Evolutionary conservation across 2,329 filamentous ascomycete genomes (phyloP).

Genomic region (Dactylellina cionopaga): DNA sequence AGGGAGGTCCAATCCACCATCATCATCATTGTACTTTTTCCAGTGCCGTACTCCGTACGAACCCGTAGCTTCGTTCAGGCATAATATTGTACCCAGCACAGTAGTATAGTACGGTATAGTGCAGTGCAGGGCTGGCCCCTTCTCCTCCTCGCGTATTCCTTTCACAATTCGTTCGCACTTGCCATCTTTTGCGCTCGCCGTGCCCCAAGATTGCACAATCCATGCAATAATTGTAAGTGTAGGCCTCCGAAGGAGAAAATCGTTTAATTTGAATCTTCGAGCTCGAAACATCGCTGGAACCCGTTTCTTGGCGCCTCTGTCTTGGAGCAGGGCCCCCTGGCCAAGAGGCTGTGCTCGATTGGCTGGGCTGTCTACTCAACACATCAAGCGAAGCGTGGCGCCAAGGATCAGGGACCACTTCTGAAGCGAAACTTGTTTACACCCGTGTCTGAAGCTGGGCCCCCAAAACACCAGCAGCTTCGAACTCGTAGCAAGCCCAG

Average conservation of each 20-base stretch:
- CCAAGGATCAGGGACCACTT: conserved; percentile 40
- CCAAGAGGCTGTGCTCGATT: conserved; percentile 8
- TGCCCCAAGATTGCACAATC: too few relatives aligned
- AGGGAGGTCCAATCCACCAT: too few relatives aligned
- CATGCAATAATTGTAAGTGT: too few relatives aligned
- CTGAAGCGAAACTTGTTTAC: conserved; percentile 53
- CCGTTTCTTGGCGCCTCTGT: conserved; percentile 47
- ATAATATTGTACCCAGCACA: too few relatives aligned
- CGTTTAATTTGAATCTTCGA: conserved; percentile 20
- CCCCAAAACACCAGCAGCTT: conserved; percentile 40
- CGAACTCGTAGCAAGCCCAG: conserved; percentile 30
- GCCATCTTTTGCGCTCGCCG: conserved; percentile 18
- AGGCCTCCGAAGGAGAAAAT: too few relatives aligned
- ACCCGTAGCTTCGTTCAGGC: too few relatives aligned
- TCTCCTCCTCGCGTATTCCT: conserved; percentile 34
- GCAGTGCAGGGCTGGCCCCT: background rate
- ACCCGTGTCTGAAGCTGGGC: conserved; percentile 36
- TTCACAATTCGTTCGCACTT: conserved; percentile 22
- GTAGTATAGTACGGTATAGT: too few relatives aligned
- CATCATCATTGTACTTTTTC: too few relatives aligned
- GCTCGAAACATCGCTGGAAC: conserved; percentile 45
- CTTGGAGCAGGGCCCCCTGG: conserved; percentile 17
- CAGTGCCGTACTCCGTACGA: too few relatives aligned
- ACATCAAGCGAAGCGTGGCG: conserved; percentile 44
- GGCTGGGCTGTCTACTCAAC: conserved; percentile 18